Percentiles rank a stretch among this genome's conserved stretches.
Evolutionary conservation across 2,329 filamentous ascomycete genomes (phyloP).

Genomic region (Pezicula radicicola): DNA sequence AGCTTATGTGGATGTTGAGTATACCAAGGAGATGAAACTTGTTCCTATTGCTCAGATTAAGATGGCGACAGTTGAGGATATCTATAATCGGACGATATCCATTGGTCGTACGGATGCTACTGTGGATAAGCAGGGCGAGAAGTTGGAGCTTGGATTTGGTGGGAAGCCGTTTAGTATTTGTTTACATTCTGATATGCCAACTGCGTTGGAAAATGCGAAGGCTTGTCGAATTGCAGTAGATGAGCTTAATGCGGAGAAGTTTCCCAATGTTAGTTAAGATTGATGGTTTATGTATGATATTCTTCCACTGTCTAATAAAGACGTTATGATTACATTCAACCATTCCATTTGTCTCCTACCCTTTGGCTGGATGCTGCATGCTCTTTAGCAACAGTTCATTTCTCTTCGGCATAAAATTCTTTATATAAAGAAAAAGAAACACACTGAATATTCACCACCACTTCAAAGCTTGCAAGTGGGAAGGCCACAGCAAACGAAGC

Average conservation of each 20-base stretch:
- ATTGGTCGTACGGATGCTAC: constrained; percentile 15
- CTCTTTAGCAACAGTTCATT: too few relatives aligned
- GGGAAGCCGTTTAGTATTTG: constrained; percentile 25
- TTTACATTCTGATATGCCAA: constrained; percentile 28
- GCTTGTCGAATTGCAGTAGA: constrained; percentile 21
- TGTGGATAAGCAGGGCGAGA: constrained; percentile 11
- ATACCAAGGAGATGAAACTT: constrained; percentile 16
- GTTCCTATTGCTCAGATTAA: constrained; percentile 17
- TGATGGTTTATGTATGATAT: too few relatives aligned
- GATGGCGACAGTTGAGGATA: constrained; percentile 15
- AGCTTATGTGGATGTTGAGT: constrained; percentile 8
- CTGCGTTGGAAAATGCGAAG: constrained; percentile 23
- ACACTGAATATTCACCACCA: too few relatives aligned
- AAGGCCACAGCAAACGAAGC: too few relatives aligned
- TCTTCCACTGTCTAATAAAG: too few relatives aligned
- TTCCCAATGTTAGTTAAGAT: not conserved
- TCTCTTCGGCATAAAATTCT: too few relatives aligned
- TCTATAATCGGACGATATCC: constrained; percentile 14
- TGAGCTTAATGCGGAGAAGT: constrained; percentile 19
- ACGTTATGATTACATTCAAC: too few relatives aligned
- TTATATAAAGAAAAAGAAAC: too few relatives aligned
- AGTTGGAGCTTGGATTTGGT: constrained; percentile 20
- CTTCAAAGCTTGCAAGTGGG: too few relatives aligned
- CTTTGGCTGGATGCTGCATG: too few relatives aligned
- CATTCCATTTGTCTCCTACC: too few relatives aligned